These are phyloP conservation scores for Acanthochlamys bracteata DNA, from an alignment of 106 monocot species.

Conservation along the genomic window DNA sequence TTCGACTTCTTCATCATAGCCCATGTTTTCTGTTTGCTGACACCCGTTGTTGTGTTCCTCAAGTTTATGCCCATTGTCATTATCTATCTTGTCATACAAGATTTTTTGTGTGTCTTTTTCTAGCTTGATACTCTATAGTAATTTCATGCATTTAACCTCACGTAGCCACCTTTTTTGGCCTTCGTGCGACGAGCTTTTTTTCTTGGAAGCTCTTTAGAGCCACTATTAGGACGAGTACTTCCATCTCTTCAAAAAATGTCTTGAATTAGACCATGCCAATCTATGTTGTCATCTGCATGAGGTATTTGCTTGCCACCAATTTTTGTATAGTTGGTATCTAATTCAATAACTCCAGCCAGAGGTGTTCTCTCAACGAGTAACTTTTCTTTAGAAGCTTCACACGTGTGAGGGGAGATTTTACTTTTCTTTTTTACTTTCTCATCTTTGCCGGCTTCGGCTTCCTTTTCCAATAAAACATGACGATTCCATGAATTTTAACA, in stretches of 20 bases:
- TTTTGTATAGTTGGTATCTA: not conserved
- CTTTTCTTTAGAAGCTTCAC: not conserved
- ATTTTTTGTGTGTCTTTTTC: constrained; percentile 9
- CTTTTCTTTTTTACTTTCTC: not conserved
- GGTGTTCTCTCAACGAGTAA: not conserved
- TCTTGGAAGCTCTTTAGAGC: constrained; percentile 22
- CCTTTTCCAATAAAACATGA: not conserved
- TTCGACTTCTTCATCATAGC: constrained; percentile 34
- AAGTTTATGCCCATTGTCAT: not conserved
- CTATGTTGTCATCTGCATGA: not conserved
- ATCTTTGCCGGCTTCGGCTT: not conserved
- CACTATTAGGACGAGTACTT: not conserved
- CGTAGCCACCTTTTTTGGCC: constrained; percentile 34
- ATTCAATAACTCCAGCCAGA: not conserved
- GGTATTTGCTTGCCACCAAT: not conserved
- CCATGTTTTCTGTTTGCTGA: constrained; percentile 11
- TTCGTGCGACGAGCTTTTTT: constrained; percentile 73
- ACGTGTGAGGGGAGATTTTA: not conserved
- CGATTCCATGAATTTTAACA: too few species aligned
- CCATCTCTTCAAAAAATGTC: constrained; percentile 1
- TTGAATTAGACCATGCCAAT: constrained; percentile 18
- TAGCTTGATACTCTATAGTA: not conserved
- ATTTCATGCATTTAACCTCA: not conserved
- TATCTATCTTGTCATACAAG: not conserved
- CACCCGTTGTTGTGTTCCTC: not conserved